These are phyloP conservation scores for Allomyces javanicus DNA, from an alignment of 192 early-diverging fungal genomes.

Conservation along the genomic window DNA sequence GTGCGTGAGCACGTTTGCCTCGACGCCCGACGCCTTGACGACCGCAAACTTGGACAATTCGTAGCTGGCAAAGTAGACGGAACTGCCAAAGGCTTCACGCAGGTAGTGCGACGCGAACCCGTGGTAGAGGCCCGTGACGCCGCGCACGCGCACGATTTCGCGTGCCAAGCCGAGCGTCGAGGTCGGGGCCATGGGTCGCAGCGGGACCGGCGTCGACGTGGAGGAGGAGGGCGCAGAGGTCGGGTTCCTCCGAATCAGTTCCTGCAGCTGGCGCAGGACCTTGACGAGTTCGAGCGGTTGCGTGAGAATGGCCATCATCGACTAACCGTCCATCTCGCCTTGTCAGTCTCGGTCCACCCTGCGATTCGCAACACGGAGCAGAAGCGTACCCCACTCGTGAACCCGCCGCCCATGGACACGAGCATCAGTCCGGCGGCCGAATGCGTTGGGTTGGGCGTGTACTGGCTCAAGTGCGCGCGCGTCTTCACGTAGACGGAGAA, in stretches of 20 bases:
- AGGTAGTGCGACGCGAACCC: conserved; percentile 22
- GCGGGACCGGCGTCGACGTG: neutral
- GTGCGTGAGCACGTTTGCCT: conserved; percentile 24
- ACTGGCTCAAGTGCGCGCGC: too few relatives aligned
- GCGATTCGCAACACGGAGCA: too few relatives aligned
- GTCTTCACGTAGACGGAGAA: conserved; percentile 58
- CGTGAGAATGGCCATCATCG: conserved; percentile 39
- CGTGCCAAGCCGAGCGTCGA: conserved; percentile 13
- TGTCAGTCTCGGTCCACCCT: too few relatives aligned
- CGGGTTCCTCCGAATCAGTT: conserved; percentile 15
- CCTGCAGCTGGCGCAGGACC: conserved; percentile 49
- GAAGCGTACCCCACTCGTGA: too few relatives aligned
- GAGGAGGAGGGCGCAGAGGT: neutral
- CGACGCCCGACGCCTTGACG: conserved; percentile 13
- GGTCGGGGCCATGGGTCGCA: neutral
- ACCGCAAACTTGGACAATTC: conserved; percentile 31
- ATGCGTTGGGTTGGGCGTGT: too few relatives aligned
- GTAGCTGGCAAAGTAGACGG: conserved; percentile 52
- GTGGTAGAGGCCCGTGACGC: conserved; percentile 21
- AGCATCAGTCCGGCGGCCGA: too few relatives aligned
- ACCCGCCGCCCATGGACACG: too few relatives aligned
- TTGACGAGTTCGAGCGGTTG: conserved; percentile 64
- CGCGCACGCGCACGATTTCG: conserved; percentile 27
- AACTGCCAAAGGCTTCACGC: conserved; percentile 47
- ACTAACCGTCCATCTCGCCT: too few relatives aligned